These are phyloP conservation scores for Naganishia randhawae DNA, from an alignment of 768 basidiomycete species.

Conservation along the genomic window DNA sequence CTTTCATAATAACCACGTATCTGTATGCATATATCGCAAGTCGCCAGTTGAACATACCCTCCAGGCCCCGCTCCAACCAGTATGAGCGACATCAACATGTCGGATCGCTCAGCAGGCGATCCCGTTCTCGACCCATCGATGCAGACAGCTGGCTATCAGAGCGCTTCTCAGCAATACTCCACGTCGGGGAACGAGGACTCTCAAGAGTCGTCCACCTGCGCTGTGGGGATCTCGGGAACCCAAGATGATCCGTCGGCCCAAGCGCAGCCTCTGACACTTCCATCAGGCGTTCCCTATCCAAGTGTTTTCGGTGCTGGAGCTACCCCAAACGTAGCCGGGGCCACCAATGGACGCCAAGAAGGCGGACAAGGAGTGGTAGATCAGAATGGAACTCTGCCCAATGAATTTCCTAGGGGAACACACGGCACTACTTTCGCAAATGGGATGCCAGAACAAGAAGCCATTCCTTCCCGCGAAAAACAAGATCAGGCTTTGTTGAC, in stretches of 20 bases:
- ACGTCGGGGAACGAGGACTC: neutral
- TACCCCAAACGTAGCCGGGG: neutral
- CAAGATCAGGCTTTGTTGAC: neutral
- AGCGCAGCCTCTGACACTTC: constrained; percentile 8
- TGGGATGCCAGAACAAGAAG: neutral
- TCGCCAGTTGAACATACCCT: too few species aligned
- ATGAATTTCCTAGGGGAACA: neutral
- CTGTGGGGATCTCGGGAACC: neutral
- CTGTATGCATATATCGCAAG: too few species aligned
- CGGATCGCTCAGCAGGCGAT: neutral
- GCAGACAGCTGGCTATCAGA: too few species aligned
- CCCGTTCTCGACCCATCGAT: neutral
- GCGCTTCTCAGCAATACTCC: neutral
- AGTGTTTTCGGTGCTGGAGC: constrained; percentile 19
- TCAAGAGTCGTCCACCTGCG: neutral
- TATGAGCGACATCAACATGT: neutral
- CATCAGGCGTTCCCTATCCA: constrained; percentile 19
- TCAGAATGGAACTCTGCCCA: neutral
- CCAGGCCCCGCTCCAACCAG: too few species aligned
- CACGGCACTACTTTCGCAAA: neutral
- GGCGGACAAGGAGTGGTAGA: neutral
- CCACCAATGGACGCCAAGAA: constrained; percentile 10
- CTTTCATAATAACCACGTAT: too few species aligned
- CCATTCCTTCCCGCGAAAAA: neutral
- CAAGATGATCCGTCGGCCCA: neutral